phyloP scores from a whole-genome alignment of 192 early-diverging fungal species.

The Entrophospora sp. region DNA sequence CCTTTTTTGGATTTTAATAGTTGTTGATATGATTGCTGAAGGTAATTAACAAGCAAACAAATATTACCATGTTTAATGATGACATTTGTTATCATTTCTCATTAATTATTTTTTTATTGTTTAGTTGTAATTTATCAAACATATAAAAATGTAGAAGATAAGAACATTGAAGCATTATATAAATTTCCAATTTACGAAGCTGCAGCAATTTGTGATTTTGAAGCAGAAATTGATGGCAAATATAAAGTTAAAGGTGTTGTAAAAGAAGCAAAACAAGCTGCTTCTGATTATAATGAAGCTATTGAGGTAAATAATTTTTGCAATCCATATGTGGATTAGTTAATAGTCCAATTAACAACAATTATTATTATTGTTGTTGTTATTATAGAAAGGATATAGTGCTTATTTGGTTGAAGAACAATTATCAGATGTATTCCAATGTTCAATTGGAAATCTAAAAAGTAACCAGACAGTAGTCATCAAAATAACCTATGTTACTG shows the following conservation, averaged over 20 bases:
- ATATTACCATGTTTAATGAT: not conserved
- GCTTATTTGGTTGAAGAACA: slow-evolving; percentile 14
- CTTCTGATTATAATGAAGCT: not conserved
- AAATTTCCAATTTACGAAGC: slow-evolving; percentile 9
- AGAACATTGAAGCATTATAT: not conserved
- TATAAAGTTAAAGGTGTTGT: slow-evolving; percentile 4
- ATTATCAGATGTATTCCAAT: slow-evolving; percentile 33
- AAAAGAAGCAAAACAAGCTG: slow-evolving; percentile 6
- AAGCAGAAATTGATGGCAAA: slow-evolving; percentile 16
- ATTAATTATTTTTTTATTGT: not conserved
- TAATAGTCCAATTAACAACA: not conserved
- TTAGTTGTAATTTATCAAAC: slow-evolving; percentile 11
- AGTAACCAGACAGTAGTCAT: slow-evolving; percentile 25
- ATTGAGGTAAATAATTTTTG: not conserved
- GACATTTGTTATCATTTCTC: no score
- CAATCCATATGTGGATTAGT: not conserved
- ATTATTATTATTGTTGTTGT: not conserved
- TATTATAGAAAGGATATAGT: not conserved
- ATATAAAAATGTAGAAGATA: slow-evolving; percentile 4
- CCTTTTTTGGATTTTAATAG: no score
- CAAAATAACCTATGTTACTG: slow-evolving; percentile 38
- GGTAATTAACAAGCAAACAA: not conserved
- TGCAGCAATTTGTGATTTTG: slow-evolving; percentile 15
- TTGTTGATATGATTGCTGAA: slow-evolving; percentile 21
- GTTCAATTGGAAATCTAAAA: slow-evolving; percentile 38